Conservation (phyloP, 805 yeast genomes). For the Barnettozyma populi region DNA sequence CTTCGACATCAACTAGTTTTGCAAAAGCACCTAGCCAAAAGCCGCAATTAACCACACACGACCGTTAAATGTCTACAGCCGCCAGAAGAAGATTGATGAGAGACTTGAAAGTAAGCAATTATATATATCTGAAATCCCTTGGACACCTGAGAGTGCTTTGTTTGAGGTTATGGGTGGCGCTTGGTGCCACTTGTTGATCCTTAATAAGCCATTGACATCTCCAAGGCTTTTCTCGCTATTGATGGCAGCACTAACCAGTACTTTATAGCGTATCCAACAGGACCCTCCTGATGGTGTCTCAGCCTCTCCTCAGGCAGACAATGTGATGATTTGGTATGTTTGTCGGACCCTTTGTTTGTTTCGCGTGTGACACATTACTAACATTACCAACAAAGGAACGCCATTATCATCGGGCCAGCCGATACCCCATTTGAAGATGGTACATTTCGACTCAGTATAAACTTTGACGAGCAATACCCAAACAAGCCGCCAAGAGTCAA, state of each 20-base stretch:
- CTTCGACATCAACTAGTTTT: not conserved
- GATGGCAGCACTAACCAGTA: not conserved
- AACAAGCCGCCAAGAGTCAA: conserved; percentile 94
- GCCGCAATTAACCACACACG: not conserved
- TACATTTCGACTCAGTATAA: conserved; percentile 78
- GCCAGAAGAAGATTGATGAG: conserved; percentile 99
- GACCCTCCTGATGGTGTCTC: conserved; percentile 98
- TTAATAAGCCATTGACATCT: not conserved
- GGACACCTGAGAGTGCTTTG: not conserved
- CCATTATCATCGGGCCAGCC: conserved; percentile 94
- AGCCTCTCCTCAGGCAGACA: conserved; percentile 94
- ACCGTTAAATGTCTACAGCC: conserved; percentile 76
- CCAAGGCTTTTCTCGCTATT: not conserved
- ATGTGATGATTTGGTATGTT: conserved; percentile 78
- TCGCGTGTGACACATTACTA: conserved; percentile 8
- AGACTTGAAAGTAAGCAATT: conserved; percentile 77
- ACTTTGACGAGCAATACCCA: conserved; percentile 96
- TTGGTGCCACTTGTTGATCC: conserved; percentile 4
- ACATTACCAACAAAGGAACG: conserved; percentile 47
- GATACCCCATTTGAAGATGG: conserved; percentile 99
- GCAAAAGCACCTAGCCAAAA: not conserved
- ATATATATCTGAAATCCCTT: not conserved
- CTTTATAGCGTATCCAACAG: conserved; percentile 77
- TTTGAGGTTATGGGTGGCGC: not conserved
- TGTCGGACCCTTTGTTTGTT: not conserved